These are phyloP conservation scores for Suillus lakei DNA, from an alignment of 768 basidiomycete species.

Conservation along the genomic window DNA sequence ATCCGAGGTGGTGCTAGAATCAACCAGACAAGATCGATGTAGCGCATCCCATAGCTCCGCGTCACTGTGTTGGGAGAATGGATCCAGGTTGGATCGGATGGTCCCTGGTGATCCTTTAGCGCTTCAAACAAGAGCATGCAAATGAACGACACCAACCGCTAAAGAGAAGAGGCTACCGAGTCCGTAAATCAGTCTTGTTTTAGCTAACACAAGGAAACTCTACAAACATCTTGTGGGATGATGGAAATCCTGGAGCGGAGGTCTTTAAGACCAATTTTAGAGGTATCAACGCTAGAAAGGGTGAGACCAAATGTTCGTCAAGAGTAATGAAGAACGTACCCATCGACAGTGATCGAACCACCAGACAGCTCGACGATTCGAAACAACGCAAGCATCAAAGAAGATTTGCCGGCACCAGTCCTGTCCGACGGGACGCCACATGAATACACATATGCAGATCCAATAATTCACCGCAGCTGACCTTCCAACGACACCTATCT, in stretches of 20 bases:
- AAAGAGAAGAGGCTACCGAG: conserved; percentile 56
- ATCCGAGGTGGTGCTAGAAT: conserved; percentile 24
- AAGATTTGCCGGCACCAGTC: conserved; percentile 64
- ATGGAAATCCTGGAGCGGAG: conserved; percentile 63
- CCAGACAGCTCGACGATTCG: conserved; percentile 68
- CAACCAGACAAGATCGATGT: conserved; percentile 56
- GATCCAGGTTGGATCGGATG: conserved; percentile 60
- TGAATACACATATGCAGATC: not conserved
- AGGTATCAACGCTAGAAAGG: conserved; percentile 59
- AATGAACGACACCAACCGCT: conserved; percentile 48
- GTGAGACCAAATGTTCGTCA: not conserved
- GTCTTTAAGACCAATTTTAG: conserved; percentile 66
- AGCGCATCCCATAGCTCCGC: no score
- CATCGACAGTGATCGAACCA: conserved; percentile 69
- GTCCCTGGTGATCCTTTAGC: conserved; percentile 47
- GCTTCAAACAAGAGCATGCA: conserved; percentile 20
- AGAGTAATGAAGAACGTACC: conserved; percentile 34
- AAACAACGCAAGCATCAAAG: conserved; percentile 67
- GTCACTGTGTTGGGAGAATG: conserved; percentile 66
- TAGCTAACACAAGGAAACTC: not conserved
- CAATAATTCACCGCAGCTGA: conserved; percentile 18
- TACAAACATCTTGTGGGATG: conserved; percentile 68
- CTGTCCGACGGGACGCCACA: conserved; percentile 10
- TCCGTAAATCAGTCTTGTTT: conserved; percentile 10
- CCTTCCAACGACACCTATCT: conserved; percentile 77